A percentile compares a stretch with the other conserved stretches of the same genome.
phyloP scores from a whole-genome alignment of 441 rosid species.

The Erodium trifolium region DNA sequence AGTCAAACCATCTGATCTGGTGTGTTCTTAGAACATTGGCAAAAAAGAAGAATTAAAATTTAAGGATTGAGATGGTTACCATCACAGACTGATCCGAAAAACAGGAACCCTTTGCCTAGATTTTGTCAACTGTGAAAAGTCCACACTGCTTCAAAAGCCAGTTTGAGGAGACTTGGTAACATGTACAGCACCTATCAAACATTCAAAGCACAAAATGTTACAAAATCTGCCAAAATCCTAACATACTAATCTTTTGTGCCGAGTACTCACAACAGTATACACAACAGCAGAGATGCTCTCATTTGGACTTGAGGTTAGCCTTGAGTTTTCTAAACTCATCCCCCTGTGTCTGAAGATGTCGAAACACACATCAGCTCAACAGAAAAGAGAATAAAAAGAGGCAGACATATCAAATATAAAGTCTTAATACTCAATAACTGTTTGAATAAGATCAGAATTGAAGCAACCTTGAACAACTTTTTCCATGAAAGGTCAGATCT shows the following conservation, averaged over 20 bases:
- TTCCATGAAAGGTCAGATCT: slow-evolving; percentile 32
- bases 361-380: slow-evolving; percentile 16
- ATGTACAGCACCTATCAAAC: slow-evolving; percentile 9
- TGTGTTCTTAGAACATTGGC: too few species aligned
- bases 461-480: slow-evolving; percentile 39
- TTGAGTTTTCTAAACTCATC: slow-evolving; percentile 32
- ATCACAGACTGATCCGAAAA: too few species aligned
- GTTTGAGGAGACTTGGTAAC: slow-evolving; percentile 8
- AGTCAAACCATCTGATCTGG: too few species aligned
- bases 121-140: too few species aligned
- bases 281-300: slow-evolving; percentile 15
- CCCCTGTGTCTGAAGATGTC: slow-evolving; percentile 39
- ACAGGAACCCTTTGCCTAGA: too few species aligned
- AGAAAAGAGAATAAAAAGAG: slow-evolving; percentile 10
- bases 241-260: slow-evolving; percentile 17
- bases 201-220: not conserved
- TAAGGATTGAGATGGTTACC: too few species aligned
- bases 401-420: not conserved
- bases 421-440: too few species aligned
- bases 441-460: not conserved
- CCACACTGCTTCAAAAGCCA: too few species aligned
- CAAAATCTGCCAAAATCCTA: not conserved
- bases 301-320: slow-evolving; percentile 39
- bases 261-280: slow-evolving; percentile 18
- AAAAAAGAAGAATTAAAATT: too few species aligned